Base-by-base conservation (phyloP, 306 rosid species). In the Castanopsis chinensis region DNA sequence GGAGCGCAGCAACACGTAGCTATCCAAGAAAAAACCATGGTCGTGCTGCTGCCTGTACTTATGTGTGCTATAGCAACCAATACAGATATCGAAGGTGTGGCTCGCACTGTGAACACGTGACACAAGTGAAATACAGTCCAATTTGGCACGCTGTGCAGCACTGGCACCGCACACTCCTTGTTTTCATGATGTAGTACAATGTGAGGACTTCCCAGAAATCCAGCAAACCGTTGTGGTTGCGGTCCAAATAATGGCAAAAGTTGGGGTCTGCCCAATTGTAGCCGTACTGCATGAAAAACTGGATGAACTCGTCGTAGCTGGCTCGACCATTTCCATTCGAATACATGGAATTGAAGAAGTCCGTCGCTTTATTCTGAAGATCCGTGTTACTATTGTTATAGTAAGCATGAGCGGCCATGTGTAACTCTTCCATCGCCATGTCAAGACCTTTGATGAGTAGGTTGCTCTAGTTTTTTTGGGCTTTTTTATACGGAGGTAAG, bases 131-230 rank as follows among this genome's bases (percentile, higher is more conserved):
- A 49, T 76, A 64, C 63, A 64, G 9, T 1, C 80, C 80, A 12
- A 41, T 19, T 32, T 45, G 73, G 60, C 32, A 27, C 5, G 8
- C 12, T 2, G 8, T 1, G 32, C 80, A 76, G 5, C 72, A 60
- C 3, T 18, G 45, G 73, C 80, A 76, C 3, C 21, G 3, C 14
- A 64, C 27, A 35, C 69, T 18, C 17, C 73, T 23, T 6, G 74
- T 69, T 55, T 77, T 77, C 19, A 77, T 3, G 57, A 55, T 77
- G 45, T 69, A 77, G 58, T 69, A 69, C 32, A 68, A 69, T 4
- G 69, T 77, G 57, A 77, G 69, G 12, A 78, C 69, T 69, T 78
- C 81, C 6, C 23, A 7, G 64, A 78, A 78, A 56, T 78, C 69
- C 27, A 78, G 23, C 11, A 37, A n/a, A 5, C 75, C 75, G 21